Percentiles rank a stretch among this genome's conserved stretches.
Evolutionary conservation across 768 basidiomycete genomes (phyloP).

Genomic region (Neoboletus magnificus): DNA sequence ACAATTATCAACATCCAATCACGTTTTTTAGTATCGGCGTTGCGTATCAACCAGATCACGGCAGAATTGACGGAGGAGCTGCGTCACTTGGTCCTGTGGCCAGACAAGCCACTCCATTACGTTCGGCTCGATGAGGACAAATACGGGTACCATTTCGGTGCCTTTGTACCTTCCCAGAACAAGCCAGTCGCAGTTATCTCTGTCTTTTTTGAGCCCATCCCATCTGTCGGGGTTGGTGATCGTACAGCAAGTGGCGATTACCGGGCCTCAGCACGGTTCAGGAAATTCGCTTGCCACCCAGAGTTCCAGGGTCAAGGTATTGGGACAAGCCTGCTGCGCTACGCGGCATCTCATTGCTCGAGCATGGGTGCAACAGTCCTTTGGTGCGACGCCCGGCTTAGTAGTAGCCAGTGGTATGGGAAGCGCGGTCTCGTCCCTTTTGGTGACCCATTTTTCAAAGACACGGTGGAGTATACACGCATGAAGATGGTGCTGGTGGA

Average conservation of each 20-base stretch:
- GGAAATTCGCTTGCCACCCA: constrained; percentile 59
- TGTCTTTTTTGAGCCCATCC: constrained; percentile 46
- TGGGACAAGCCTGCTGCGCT: constrained; percentile 45
- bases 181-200: constrained; percentile 54
- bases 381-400: constrained; percentile 58
- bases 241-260: neutral
- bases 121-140: constrained; percentile 53
- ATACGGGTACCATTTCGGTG: constrained; percentile 51
- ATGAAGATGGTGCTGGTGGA: constrained; percentile 42
- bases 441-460: constrained; percentile 52
- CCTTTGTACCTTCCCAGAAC: constrained; percentile 40
- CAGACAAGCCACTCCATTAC: constrained; percentile 44
- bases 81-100: constrained; percentile 59
- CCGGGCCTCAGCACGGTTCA: constrained; percentile 41
- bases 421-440: constrained; percentile 49
- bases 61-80: constrained; percentile 45
- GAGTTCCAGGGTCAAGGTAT: constrained; percentile 52
- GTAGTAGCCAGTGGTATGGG: constrained; percentile 48
- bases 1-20: neutral
- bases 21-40: constrained; percentile 5
- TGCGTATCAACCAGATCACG: constrained; percentile 33
- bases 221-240: constrained; percentile 10
- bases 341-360: constrained; percentile 38
- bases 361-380: constrained; percentile 40
- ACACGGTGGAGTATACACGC: constrained; percentile 51